Evolutionary conservation across 2,329 filamentous ascomycete genomes (phyloP).

Genomic region (Hymenoscyphus salicellus): DNA sequence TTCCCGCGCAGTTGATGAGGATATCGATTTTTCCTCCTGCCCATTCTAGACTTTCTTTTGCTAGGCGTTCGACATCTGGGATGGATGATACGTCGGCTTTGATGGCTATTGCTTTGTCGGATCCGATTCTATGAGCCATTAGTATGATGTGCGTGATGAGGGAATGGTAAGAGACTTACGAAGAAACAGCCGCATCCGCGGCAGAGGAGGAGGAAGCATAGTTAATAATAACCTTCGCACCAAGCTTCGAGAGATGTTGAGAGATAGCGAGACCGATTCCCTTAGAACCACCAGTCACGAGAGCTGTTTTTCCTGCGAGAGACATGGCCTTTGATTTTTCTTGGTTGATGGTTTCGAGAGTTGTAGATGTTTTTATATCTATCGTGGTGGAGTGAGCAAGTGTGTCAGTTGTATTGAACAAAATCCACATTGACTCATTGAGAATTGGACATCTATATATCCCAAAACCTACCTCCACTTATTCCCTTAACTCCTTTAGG

Average conservation of each 20-base stretch:
- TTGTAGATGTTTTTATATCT: background rate
- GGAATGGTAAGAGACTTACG: background rate
- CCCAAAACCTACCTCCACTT: no score
- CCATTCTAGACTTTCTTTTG: conserved; percentile 44
- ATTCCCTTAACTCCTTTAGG: no score
- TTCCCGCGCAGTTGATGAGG: conserved; percentile 54
- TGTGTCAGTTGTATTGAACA: no score
- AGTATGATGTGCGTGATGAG: background rate
- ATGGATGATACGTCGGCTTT: conserved; percentile 53
- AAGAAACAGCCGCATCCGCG: conserved; percentile 47
- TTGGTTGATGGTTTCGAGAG: background rate
- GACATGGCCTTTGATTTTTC: conserved; percentile 21
- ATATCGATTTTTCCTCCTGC: conserved; percentile 53
- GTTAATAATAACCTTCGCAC: conserved; percentile 58
- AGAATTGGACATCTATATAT: no score
- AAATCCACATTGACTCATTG: no score
- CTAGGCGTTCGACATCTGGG: conserved; percentile 46
- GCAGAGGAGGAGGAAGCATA: conserved; percentile 48
- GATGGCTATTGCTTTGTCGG: conserved; percentile 49
- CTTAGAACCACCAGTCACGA: conserved; percentile 46
- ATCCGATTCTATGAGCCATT: conserved; percentile 41
- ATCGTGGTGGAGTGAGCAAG: background rate
- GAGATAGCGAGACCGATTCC: conserved; percentile 60
- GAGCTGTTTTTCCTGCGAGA: conserved; percentile 31
- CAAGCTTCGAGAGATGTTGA: conserved; percentile 53